phyloP scores from a whole-genome alignment of 768 basidiomycete species.

The Lactarius pseudohatsudake region DNA sequence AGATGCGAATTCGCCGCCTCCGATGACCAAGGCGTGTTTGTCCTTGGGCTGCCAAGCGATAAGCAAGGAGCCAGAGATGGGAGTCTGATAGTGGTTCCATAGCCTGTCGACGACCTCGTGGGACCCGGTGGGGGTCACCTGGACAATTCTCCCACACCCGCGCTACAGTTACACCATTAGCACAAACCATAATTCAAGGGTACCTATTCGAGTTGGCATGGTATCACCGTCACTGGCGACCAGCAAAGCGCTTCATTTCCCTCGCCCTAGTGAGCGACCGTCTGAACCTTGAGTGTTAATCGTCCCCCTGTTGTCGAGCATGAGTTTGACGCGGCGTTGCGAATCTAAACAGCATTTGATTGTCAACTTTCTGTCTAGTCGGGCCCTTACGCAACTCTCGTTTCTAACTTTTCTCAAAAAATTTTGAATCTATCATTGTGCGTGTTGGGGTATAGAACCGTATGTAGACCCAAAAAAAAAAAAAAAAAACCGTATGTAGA shows the following conservation, averaged over 20 bases:
- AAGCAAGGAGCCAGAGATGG: slow-evolving; percentile 63
- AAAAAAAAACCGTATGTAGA: too few relatives aligned
- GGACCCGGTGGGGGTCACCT: too few relatives aligned
- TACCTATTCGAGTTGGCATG: not conserved
- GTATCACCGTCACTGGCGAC: too few relatives aligned
- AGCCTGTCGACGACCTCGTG: not conserved
- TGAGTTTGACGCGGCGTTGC: too few relatives aligned
- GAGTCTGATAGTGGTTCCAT: not conserved
- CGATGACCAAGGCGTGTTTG: slow-evolving; percentile 85
- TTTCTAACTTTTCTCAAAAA: too few relatives aligned
- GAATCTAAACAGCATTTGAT: too few relatives aligned
- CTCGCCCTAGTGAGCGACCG: not conserved
- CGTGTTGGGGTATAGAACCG: too few relatives aligned
- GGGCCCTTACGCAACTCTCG: too few relatives aligned
- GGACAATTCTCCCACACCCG: not conserved
- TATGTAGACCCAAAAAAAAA: too few relatives aligned
- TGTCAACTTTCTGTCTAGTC: too few relatives aligned
- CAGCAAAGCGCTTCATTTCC: not conserved
- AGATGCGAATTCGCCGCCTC: slow-evolving; percentile 91
- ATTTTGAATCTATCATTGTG: too few relatives aligned
- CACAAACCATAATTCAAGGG: too few relatives aligned
- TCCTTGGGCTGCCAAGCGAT: slow-evolving; percentile 90
- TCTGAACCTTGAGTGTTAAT: not conserved
- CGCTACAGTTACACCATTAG: not conserved
- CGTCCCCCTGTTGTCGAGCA: not conserved